Conservation (phyloP, 805 yeast genomes). For the Candida gorgasii region DNA sequence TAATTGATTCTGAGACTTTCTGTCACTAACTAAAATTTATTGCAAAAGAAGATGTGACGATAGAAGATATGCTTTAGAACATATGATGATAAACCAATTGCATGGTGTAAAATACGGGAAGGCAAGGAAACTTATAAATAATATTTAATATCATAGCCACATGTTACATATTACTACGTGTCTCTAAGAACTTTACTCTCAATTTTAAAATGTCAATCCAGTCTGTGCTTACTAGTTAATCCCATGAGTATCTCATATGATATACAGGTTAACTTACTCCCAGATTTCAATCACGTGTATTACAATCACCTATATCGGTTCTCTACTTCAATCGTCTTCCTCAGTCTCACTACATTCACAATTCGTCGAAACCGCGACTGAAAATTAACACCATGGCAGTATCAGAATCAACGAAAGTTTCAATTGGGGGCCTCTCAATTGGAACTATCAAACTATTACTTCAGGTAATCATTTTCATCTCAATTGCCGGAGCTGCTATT, state of each 20-base stretch:
- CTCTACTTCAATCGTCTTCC: neutral
- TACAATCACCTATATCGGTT: too few species aligned
- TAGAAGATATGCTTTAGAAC: too few species aligned
- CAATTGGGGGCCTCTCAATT: conserved; percentile 25
- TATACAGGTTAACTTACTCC: too few species aligned
- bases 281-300: too few species aligned
- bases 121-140: neutral
- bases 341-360: neutral
- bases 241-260: too few species aligned
- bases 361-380: conserved; percentile 6
- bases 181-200: neutral
- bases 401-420: conserved; percentile 24
- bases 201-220: too few species aligned
- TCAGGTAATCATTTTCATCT: conserved; percentile 65
- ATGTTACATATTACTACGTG: neutral
- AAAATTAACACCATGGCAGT: conserved; percentile 17
- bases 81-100: too few species aligned
- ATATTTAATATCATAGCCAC: conserved; percentile 3
- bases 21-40: too few species aligned
- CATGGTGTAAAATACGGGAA: neutral
- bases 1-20: too few species aligned
- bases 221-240: too few species aligned
- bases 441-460: conserved; percentile 49
- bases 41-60: too few species aligned
- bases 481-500: conserved; percentile 88